These are phyloP conservation scores for Symbiodinium pilosum DNA, from an alignment of 73 alveolate genomes.

Conservation along the genomic window DNA sequence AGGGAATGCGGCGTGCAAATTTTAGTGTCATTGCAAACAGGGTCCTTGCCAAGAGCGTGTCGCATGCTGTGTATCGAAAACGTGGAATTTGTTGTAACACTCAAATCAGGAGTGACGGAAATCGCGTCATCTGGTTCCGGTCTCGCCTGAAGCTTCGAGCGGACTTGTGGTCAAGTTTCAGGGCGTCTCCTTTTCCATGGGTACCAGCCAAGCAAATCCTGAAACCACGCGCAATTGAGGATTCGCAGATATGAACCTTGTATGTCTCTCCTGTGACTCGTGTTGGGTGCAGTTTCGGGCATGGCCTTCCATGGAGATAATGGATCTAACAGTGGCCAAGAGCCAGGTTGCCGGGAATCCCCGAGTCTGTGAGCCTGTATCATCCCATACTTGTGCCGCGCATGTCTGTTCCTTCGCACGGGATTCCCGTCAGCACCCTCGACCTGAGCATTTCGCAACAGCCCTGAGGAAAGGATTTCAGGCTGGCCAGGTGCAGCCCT, in stretches of 20 bases:
- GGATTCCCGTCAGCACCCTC: not conserved
- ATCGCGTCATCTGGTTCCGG: not conserved
- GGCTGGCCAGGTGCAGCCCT: too few relatives aligned
- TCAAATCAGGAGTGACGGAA: slow-evolving; percentile 26
- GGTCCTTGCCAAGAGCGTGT: too few relatives aligned
- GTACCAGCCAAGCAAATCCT: not conserved
- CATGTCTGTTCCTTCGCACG: not conserved
- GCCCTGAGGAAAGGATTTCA: too few relatives aligned
- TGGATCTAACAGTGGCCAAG: not conserved
- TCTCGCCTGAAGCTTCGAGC: not conserved
- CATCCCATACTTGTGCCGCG: not conserved
- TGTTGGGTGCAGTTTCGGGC: not conserved
- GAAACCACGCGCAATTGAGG: too few relatives aligned
- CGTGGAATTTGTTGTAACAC: too few relatives aligned
- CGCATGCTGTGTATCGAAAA: too few relatives aligned
- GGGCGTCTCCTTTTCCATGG: not conserved
- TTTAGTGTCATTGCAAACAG: too few relatives aligned
- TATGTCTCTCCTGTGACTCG: not conserved
- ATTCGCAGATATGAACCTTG: not conserved
- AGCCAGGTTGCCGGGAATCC: not conserved
- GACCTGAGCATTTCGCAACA: not conserved
- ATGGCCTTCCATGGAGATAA: not conserved
- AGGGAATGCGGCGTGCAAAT: too few relatives aligned
- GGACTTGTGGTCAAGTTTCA: not conserved
- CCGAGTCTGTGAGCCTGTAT: too few relatives aligned